Conservation (phyloP, 2,329 filamentous ascomycete species). For the Botryotinia narcissicola region DNA sequence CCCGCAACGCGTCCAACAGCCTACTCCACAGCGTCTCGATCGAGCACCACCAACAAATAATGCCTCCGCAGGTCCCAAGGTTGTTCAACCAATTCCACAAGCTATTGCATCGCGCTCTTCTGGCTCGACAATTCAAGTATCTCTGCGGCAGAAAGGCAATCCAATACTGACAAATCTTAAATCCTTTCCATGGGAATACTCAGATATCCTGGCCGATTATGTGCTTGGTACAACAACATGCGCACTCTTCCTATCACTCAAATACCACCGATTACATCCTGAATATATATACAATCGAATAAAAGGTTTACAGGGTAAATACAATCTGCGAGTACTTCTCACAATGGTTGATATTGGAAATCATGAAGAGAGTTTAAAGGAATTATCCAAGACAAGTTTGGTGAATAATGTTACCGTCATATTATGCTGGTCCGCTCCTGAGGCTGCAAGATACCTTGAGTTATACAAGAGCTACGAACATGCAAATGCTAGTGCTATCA, state of each 20-base stretch:
- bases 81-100: slow-evolving; percentile 87
- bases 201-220: slow-evolving; percentile 94
- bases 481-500: slow-evolving; percentile 74
- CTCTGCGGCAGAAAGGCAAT: slow-evolving; percentile 90
- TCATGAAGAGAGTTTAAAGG: slow-evolving; percentile 84
- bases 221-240: slow-evolving; percentile 84
- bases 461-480: slow-evolving; percentile 94
- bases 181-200: slow-evolving; percentile 90
- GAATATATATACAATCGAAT: slow-evolving; percentile 98
- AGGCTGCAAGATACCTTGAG: slow-evolving; percentile 91
- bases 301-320: slow-evolving; percentile 77
- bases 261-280: slow-evolving; percentile 95
- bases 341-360: slow-evolving; percentile 94
- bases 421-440: slow-evolving; percentile 89
- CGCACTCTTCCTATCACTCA: slow-evolving; percentile 87
- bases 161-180: slow-evolving; percentile 82
- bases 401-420: slow-evolving; percentile 92
- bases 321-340: slow-evolving; percentile 80
- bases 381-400: slow-evolving; percentile 87
- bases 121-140: slow-evolving; percentile 82
- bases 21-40: slow-evolving; percentile 56
- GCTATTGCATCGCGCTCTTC: slow-evolving; percentile 64
- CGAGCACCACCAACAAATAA: slow-evolving; percentile 43
- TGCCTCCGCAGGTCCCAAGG: slow-evolving; percentile 46
- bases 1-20: slow-evolving; percentile 44